Base-by-base conservation (phyloP, 2,329 filamentous ascomycete genomes). In the Claviceps sp. region DNA sequence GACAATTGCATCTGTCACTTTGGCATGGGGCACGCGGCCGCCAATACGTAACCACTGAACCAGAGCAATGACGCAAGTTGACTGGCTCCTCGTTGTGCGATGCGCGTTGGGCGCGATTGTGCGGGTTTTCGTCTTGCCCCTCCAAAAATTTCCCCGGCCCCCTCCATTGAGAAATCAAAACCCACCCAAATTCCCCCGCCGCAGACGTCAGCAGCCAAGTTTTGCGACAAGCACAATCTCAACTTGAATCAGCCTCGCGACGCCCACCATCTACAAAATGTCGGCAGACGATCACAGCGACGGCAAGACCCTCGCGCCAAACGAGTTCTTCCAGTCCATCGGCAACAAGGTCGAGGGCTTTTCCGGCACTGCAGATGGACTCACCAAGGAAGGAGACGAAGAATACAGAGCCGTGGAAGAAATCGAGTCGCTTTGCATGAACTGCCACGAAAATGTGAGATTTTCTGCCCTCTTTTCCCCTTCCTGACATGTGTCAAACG, bases 371-470 rank as follows among this genome's bases (percentile, higher is more conserved):
- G 61, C 65, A 48, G 67, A 70, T 54, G 68, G 62, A 51, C 58
- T 65, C 48, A 57, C 59, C 51, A 56, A 56, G 42, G 65, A 56
- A 42, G 65, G 63, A 22, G 65, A 63, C 19, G 63, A 64, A 17
- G 76, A 81, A 24, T 69, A 68, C 53, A 75, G 70, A 57, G 70
- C 80, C 4, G 80, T 85, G 43, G 80, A 85, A 57, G 78, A 84
- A 68, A 82, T 84, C 56, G 85, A 90, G 68, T 88, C 84, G 57
- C 75, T 91, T 22, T 91, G 87, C 73, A 90, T 91, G 87, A 89
- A 88, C 72, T 91, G 87, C 70, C 79, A 83, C 60, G 75, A 89
- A 59, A 86, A 89, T 75, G 85, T 86, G 72, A 62, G 73, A 65
- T 16, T n/a, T 16, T 6, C 5, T 13, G 22, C 14, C 7, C 17